phyloP scores from a whole-genome alignment of 345 rosid genomes.

The Euphorbia tirucalli region DNA sequence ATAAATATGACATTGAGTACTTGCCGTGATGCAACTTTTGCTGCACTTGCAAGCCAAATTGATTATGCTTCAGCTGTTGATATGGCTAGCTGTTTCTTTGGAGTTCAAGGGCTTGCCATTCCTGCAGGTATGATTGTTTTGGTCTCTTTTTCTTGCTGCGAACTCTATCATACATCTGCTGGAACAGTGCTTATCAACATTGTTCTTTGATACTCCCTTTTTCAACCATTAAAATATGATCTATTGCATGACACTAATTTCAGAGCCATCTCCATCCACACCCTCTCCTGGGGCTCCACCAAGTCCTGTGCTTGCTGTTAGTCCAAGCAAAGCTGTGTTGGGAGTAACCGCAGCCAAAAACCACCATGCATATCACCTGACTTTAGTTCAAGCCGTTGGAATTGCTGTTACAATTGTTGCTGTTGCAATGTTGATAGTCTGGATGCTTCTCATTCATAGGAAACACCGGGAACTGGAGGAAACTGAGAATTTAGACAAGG shows the following conservation, averaged over 20 bases:
- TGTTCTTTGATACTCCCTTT: constrained; percentile 3
- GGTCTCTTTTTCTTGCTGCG: too few species aligned
- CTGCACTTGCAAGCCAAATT: too few species aligned
- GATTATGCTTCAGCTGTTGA: too few species aligned
- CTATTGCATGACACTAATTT: constrained; percentile 19
- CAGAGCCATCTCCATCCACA: constrained; percentile 48
- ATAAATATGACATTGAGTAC: too few species aligned
- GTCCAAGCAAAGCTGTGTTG: constrained; percentile 57
- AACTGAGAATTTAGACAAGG: too few species aligned
- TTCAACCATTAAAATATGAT: constrained; percentile 1
- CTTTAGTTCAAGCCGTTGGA: constrained; percentile 59
- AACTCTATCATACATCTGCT: too few species aligned
- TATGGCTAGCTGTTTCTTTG: too few species aligned
- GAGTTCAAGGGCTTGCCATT: too few species aligned
- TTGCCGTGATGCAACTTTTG: too few species aligned
- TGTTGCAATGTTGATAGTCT: constrained; percentile 51
- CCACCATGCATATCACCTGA: constrained; percentile 61
- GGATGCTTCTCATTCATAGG: too few species aligned
- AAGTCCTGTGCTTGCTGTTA: constrained; percentile 52
- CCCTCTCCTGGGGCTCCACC: constrained; percentile 55
- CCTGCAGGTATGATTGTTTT: too few species aligned
- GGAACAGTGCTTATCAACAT: constrained; percentile 53
- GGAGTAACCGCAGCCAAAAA: constrained; percentile 40
- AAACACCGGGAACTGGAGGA: too few species aligned
- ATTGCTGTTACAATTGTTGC: constrained; percentile 62